phyloP scores from a whole-genome alignment of 129 eudicot species.

The Flaveria sonorensis region DNA sequence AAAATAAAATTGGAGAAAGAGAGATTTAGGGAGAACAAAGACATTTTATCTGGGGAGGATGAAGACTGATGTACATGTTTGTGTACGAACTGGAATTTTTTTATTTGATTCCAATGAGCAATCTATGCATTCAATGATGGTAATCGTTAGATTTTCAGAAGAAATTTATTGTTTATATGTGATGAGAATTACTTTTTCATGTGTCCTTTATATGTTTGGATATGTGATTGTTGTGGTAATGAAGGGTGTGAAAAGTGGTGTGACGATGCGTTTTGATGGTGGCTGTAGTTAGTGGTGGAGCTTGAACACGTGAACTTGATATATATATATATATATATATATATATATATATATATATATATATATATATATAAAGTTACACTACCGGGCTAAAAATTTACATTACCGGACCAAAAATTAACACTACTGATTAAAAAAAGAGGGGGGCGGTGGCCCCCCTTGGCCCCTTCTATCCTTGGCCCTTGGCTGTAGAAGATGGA shows the following conservation, averaged over 20 bases:
- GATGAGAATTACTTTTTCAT: not conserved
- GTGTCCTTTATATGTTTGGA: not conserved
- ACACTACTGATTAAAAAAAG: too few relatives aligned
- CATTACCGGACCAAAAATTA: too few relatives aligned
- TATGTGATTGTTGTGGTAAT: not conserved
- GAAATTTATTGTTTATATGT: too few relatives aligned
- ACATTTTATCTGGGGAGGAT: not conserved
- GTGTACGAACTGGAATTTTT: not conserved
- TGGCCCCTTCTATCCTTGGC: too few relatives aligned
- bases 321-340: too few relatives aligned
- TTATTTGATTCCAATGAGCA: not conserved
- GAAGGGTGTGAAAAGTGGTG: not conserved
- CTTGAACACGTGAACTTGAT: too few relatives aligned
- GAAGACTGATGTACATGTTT: not conserved
- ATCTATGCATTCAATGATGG: not conserved
- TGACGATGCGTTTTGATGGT: not conserved
- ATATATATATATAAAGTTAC: too few relatives aligned
- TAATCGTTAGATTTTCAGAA: not conserved
- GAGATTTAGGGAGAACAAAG: not conserved
- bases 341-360: too few relatives aligned
- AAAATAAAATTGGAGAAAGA: not conserved
- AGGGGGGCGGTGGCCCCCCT: too few relatives aligned
- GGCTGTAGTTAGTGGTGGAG: not conserved
- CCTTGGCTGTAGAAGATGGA: too few relatives aligned
- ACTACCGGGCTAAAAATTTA: too few relatives aligned